Base-by-base conservation (phyloP, 1,139 yeast species). In the Geotrichum carabidarum region DNA sequence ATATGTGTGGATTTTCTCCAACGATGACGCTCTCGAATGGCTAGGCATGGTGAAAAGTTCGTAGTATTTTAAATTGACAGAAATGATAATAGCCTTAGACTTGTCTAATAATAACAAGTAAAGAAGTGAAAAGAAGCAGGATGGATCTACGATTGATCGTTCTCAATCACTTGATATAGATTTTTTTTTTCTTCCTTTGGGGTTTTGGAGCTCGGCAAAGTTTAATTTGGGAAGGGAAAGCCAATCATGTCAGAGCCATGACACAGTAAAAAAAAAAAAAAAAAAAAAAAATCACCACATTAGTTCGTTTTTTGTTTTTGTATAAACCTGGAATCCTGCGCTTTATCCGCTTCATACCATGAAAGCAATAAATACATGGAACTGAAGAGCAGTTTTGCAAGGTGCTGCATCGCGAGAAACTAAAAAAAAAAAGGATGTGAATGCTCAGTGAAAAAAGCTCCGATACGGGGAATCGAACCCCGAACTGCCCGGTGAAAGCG, bases 391-490 rank as follows among this genome's bases (percentile, higher is more conserved):
- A 22, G 27, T 22, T 22, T 22, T 3, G 5, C 27, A 22, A 22
- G 27, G 5, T 22, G 5, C 27, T 22, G 27, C 27, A 22, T 22
- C 3, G 27, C 6, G 37, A 34, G 2, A 34, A 34, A 34, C 12
- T 11, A 4, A 34, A 4, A n/a, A n/a, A 42, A 42, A 37, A 2
- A 47, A 43, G 36, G 36, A 47, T 31, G 2, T 38, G 27, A 5
- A 22, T 22, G 27, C 4, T 3, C 4, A 5, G 3, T 22, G 27
- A 3, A 22, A 22, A 22, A 22, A 44, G 55, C 79, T 81, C 85
- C 86, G 84, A 80, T 80, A 77, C 85, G 82, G 85, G 86, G 86
- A 81, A 82, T 81, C 83, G 85, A 81, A 81, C 85, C 85, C 85
- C 82, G 85, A 83, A 78, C 76, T 81, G 84, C 84, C 78, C 85